A percentile compares a stretch with the other conserved stretches of the same genome.
phyloP scores from a whole-genome alignment of 2,329 filamentous ascomycete genomes.

The Metarhizium sp. region DNA sequence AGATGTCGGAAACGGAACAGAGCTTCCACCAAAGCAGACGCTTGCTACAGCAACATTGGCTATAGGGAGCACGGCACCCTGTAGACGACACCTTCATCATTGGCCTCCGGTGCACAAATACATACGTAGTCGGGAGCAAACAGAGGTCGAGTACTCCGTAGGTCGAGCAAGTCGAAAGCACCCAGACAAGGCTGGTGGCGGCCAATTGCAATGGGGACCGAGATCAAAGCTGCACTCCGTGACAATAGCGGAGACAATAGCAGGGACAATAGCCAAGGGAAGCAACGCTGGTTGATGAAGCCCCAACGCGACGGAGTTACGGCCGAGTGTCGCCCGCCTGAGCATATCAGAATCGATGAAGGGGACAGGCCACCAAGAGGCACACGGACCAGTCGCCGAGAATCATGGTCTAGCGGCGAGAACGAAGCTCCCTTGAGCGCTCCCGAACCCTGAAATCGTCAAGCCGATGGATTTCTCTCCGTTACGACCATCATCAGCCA shows the following conservation, averaged over 20 bases:
- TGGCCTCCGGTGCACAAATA: too few relatives aligned
- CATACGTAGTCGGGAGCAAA: neutral
- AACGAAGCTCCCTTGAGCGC: neutral
- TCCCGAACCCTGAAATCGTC: neutral
- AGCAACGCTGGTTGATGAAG: neutral
- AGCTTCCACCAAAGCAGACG: too few relatives aligned
- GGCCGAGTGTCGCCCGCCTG: neutral
- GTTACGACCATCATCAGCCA: neutral
- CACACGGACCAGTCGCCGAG: neutral
- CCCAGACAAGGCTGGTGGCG: neutral
- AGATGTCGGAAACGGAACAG: too few relatives aligned
- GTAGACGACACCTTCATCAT: neutral
- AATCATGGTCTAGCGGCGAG: neutral
- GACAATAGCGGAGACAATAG: slow-evolving; percentile 6
- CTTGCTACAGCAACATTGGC: neutral
- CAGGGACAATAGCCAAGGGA: slow-evolving; percentile 2
- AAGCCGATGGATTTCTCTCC: too few relatives aligned
- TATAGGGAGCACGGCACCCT: neutral
- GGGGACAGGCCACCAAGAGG: neutral
- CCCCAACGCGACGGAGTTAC: neutral
- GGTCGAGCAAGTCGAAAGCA: neutral
- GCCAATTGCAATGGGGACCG: neutral
- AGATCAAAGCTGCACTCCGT: neutral
- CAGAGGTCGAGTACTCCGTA: neutral
- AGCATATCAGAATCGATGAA: neutral